Percentiles rank a stretch among this genome's conserved stretches.
These are phyloP conservation scores for Penicillium longicatenatum DNA, from an alignment of 495 filamentous ascomycete species.

Conservation along the genomic window DNA sequence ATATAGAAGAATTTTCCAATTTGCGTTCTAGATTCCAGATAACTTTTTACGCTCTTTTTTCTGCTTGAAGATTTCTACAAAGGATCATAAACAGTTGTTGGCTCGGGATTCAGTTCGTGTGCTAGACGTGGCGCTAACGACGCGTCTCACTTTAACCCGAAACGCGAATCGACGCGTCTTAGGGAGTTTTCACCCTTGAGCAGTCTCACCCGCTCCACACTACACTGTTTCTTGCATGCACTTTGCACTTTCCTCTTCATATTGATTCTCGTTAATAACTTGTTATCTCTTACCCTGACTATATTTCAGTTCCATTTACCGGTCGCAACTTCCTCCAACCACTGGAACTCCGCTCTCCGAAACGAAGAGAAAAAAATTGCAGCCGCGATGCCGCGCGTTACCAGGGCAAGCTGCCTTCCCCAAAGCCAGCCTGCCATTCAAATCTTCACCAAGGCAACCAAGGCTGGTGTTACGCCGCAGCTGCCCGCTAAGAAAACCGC, in stretches of 20 bases:
- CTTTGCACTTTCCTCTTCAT: conserved; percentile 13
- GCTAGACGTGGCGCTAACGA: neutral
- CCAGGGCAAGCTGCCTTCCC: conserved; percentile 35
- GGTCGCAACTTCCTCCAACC: conserved; percentile 18
- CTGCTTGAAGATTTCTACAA: neutral
- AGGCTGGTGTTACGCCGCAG: conserved; percentile 34
- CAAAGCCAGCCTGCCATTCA: conserved; percentile 41
- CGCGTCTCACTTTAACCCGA: conserved; percentile 23
- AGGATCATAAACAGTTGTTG: neutral
- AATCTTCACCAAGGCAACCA: conserved; percentile 46
- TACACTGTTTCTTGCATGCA: neutral
- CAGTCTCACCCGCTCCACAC: neutral
- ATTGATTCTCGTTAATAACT: conserved; percentile 7
- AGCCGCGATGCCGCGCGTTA: conserved; percentile 41
- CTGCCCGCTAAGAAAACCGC: conserved; percentile 25
- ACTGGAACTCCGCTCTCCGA: conserved; percentile 8
- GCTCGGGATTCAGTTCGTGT: neutral
- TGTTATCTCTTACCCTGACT: conserved; percentile 31
- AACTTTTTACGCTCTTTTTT: neutral
- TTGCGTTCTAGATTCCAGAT: neutral
- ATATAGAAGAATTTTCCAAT: neutral
- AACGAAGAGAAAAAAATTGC: conserved; percentile 24
- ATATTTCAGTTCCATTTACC: conserved; percentile 27
- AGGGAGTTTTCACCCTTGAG: conserved; percentile 2
- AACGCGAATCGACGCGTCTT: conserved; percentile 28